Conservation (phyloP, 2,329 filamentous ascomycete species). For the Calcarisporium arbuscula region DNA sequence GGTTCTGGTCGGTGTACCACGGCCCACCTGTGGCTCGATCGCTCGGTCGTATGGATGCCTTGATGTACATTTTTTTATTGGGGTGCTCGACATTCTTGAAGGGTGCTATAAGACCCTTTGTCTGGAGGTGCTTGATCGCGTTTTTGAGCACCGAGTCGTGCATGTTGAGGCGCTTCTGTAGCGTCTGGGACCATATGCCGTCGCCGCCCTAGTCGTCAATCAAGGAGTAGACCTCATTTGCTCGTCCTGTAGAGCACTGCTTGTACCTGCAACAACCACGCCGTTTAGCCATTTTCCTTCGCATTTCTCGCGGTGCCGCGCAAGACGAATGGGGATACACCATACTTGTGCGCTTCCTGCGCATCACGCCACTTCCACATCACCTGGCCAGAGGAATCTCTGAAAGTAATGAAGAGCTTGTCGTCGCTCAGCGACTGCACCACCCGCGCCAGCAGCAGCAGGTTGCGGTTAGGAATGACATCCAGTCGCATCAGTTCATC, state of each 20-base stretch:
- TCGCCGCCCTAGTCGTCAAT: conserved; percentile 81
- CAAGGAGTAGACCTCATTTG: conserved; percentile 76
- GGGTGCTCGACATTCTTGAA: conserved; percentile 91
- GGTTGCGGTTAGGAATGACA: conserved; percentile 51
- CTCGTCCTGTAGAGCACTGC: conserved; percentile 61
- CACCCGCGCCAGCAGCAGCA: conserved; percentile 47
- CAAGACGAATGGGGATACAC: conserved; percentile 11
- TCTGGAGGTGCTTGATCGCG: conserved; percentile 76
- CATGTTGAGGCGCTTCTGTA: conserved; percentile 73
- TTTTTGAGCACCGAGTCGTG: conserved; percentile 78
- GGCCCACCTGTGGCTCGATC: conserved; percentile 89
- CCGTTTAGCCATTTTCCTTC: neutral
- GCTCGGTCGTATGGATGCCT: conserved; percentile 73
- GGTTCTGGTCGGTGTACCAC: conserved; percentile 87
- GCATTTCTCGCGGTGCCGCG: neutral
- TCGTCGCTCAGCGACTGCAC: conserved; percentile 54
- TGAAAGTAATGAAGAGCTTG: conserved; percentile 47
- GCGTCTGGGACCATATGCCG: conserved; percentile 85
- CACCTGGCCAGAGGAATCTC: conserved; percentile 32
- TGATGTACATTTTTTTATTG: conserved; percentile 93
- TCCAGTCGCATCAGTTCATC: conserved; percentile 50
- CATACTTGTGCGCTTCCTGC: conserved; percentile 58
- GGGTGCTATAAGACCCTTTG: conserved; percentile 74
- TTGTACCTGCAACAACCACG: conserved; percentile 42
- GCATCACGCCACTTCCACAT: conserved; percentile 52